A percentile compares a stretch with the other conserved stretches of the same genome.
Evolutionary conservation across 106 monocot genomes (phyloP).

Genomic region (Amphibolis antarctica): DNA sequence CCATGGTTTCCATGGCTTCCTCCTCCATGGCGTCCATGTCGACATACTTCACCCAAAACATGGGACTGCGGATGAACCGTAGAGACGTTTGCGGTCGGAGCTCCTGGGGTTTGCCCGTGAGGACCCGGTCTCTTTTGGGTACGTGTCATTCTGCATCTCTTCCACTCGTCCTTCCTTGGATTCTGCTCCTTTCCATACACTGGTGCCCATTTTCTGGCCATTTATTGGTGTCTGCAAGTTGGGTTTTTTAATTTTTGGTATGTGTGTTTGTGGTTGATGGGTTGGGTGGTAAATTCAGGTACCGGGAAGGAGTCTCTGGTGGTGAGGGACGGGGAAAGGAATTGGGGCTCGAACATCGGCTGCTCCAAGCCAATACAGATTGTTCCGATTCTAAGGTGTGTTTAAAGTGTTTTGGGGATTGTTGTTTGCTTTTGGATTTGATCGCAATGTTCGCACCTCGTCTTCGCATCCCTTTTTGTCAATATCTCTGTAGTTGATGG

Average conservation of each 20-base stretch:
- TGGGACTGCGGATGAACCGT: background rate
- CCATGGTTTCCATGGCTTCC: background rate
- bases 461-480: background rate
- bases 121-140: conserved; percentile 5
- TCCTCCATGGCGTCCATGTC: conserved; percentile 19
- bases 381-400: background rate
- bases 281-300: background rate
- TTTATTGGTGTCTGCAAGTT: background rate
- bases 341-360: background rate
- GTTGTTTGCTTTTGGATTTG: background rate
- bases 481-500: background rate
- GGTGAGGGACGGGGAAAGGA: background rate
- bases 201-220: background rate
- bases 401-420: too few relatives aligned
- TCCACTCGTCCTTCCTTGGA: background rate
- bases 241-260: background rate
- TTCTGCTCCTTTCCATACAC: background rate
- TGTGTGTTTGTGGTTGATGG: background rate
- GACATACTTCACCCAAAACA: conserved; percentile 5
- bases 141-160: background rate
- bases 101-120: background rate
- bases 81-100: background rate
- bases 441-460: background rate
- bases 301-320: background rate
- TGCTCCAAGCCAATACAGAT: background rate